phyloP scores from a whole-genome alignment of 176 grass and related monocot species.

The Ampelocalamus luodianensis region DNA sequence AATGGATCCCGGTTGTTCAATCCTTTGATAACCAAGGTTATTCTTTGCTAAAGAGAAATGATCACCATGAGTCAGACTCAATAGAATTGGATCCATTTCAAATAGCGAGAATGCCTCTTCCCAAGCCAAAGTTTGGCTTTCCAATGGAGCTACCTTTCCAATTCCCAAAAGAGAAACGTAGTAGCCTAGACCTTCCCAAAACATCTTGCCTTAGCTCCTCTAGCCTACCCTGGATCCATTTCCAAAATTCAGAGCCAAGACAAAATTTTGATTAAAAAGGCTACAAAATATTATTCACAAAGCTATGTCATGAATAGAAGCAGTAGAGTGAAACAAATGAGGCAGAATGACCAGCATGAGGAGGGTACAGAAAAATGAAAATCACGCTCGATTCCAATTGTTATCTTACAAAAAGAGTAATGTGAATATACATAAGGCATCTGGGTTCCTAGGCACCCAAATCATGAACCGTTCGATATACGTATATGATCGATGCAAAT shows the following conservation, averaged over 20 bases:
- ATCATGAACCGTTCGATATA: too few relatives aligned
- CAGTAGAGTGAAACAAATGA: neutral
- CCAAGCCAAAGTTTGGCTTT: too few relatives aligned
- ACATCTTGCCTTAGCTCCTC: neutral
- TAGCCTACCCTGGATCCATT: neutral
- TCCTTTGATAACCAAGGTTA: too few relatives aligned
- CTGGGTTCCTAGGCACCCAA: too few relatives aligned
- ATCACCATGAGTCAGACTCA: too few relatives aligned
- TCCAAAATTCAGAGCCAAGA: neutral
- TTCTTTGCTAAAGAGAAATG: too few relatives aligned
- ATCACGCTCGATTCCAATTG: neutral
- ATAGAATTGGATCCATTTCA: too few relatives aligned
- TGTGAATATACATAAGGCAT: neutral
- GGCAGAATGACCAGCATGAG: conserved; percentile 17
- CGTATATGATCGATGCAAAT: too few relatives aligned
- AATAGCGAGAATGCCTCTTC: too few relatives aligned
- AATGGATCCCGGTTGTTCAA: too few relatives aligned
- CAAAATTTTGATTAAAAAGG: neutral
- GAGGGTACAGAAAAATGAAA: neutral
- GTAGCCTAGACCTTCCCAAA: neutral
- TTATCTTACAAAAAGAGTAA: neutral
- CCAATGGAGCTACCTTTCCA: too few relatives aligned
- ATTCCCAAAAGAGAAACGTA: neutral
- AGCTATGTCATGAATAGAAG: neutral
- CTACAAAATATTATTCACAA: neutral